Evolutionary conservation across 2,329 filamentous ascomycete genomes (phyloP), one percentile per base, ranked within the genome.

Genomic region (Beauveria brongniartii): DNA sequence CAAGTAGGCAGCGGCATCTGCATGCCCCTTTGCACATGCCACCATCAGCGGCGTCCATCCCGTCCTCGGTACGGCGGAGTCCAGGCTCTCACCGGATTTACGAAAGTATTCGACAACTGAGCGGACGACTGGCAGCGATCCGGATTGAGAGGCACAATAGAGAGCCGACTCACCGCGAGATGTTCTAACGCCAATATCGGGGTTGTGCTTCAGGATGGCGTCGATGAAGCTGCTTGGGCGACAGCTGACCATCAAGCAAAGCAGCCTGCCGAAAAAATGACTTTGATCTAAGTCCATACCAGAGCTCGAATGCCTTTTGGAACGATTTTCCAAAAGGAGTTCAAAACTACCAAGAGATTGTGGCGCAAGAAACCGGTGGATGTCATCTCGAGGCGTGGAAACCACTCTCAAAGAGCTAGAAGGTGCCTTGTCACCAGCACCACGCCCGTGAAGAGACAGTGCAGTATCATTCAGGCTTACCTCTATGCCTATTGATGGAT

Each of bases 21-120:
- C 26, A 48, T 73, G 60, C 0, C 72, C 72, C 22, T 66, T 57
- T 1, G 65, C 64, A 54, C 68, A 69, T 34, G 72, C 70, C 55
- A 69, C 64, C 43, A 71, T 69, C 26, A 74, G 61, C 5, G 73
- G 69, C 12, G 71, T 75, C 72, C 72, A 72, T 4, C 68, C 69
- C 34, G 64, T 63, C 1, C 64, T 58, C 14, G 57, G 50, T 37
- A 72, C 68, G 3, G 50, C 47, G 20, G 56, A 37, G 52, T 72
- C 62, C 30, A 71, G 51, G 14, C 46, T 52, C 18, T 30, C 26
- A 8, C 53, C 43, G 1, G 54, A 28, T 34, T 61, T 34, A 30
- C 67, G 43, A 3, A 67, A 53, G 10, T 61, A 50, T 14, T 34
- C 51, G n/a, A 68, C 61, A 41, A 69, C 18, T 3, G 56, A 40